phyloP scores from a whole-genome alignment of 176 grass and related monocot species.

The Stipa capillata region DNA sequence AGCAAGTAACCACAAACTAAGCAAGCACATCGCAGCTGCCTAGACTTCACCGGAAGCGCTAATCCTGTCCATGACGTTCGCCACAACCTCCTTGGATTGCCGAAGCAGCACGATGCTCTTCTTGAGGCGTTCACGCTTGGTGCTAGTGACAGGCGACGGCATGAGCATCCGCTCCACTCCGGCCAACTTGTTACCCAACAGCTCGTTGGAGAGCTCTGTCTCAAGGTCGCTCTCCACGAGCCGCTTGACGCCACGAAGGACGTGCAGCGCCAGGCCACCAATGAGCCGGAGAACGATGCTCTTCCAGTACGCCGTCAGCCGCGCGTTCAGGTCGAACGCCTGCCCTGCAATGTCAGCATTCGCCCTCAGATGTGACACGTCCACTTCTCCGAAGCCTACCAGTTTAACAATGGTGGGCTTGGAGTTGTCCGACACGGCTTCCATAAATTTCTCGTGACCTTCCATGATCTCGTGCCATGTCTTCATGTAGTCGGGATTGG shows the following conservation, averaged over 20 bases:
- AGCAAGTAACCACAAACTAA: not conserved
- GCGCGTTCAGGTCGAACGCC: conserved; percentile 39
- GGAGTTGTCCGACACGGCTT: not conserved
- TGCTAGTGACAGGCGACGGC: too few species aligned
- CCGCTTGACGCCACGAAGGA: conserved; percentile 14
- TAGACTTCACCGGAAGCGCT: not conserved
- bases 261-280: conserved; percentile 30
- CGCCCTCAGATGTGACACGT: conserved; percentile 24
- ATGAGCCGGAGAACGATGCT: conserved; percentile 33
- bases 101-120: too few species aligned
- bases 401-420: not conserved
- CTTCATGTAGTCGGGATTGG: conserved; percentile 33
- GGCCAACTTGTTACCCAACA: conserved; percentile 15
- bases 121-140: too few species aligned
- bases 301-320: conserved; percentile 42
- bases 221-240: conserved; percentile 38
- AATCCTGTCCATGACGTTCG: too few species aligned
- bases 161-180: too few species aligned
- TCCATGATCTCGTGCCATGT: not conserved
- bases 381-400: conserved; percentile 22
- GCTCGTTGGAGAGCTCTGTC: conserved; percentile 10
- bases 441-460: not conserved
- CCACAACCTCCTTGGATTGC: too few species aligned
- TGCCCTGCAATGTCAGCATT: not conserved
- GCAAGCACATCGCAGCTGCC: not conserved